A percentile compares a stretch with the other conserved stretches of the same genome.
Conservation (phyloP, 495 filamentous ascomycete species). For the Hypomontagnella submonticulosa region DNA sequence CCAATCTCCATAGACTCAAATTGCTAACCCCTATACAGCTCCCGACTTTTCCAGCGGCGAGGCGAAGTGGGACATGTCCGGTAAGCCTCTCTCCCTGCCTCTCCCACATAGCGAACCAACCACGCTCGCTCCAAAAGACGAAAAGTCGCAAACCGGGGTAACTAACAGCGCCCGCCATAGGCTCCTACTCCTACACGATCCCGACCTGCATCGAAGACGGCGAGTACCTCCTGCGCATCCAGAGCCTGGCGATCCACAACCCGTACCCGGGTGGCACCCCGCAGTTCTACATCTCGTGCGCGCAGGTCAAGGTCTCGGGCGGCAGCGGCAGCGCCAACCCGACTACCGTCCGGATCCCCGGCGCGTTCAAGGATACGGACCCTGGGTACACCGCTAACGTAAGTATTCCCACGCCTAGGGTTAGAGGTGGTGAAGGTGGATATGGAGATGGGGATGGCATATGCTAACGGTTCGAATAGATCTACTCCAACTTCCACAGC, state of each 20-base stretch:
- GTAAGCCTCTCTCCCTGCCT: constrained; percentile 19
- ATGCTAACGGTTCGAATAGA: constrained; percentile 24
- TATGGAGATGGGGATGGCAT: background rate
- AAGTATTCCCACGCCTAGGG: constrained; percentile 1
- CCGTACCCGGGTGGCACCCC: constrained; percentile 51
- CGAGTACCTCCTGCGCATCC: constrained; percentile 66
- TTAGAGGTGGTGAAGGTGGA: no score
- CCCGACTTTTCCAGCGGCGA: constrained; percentile 48
- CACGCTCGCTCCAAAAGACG: no score
- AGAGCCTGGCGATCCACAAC: constrained; percentile 66
- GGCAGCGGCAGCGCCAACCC: constrained; percentile 49
- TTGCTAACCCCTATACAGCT: constrained; percentile 28
- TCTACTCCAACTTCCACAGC: constrained; percentile 42
- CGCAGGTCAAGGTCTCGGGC: constrained; percentile 47
- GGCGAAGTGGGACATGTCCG: constrained; percentile 37
- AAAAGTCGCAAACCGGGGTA: no score
- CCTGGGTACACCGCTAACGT: constrained; percentile 56
- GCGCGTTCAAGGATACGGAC: constrained; percentile 59
- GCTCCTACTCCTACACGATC: constrained; percentile 58
- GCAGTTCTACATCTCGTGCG: constrained; percentile 48
- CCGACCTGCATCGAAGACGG: constrained; percentile 59
- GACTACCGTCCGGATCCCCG: constrained; percentile 60
- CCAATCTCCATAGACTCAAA: background rate
- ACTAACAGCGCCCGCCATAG: no score
- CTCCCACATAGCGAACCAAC: no score